These are phyloP conservation scores for Diphasiastrum complanatum DNA, from an alignment of 83 land plant species.

Conservation along the genomic window DNA sequence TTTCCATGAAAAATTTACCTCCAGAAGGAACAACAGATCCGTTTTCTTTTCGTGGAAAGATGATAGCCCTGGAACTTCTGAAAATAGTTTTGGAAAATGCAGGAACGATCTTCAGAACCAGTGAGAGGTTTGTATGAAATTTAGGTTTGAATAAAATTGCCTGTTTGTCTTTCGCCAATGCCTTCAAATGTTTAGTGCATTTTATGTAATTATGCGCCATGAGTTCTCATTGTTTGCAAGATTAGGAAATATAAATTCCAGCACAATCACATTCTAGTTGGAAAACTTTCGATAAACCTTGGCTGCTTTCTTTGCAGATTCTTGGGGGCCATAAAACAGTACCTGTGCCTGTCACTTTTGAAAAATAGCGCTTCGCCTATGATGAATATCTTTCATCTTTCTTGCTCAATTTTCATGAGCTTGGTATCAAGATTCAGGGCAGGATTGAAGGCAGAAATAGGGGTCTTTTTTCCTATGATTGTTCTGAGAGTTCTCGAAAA, in stretches of 20 bases:
- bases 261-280: too few species aligned
- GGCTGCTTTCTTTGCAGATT: conserved; percentile 50
- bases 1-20: conserved; percentile 90
- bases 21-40: conserved; percentile 87
- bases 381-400: conserved; percentile 94
- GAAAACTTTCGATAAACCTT: neutral
- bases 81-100: conserved; percentile 98
- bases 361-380: conserved; percentile 87
- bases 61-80: conserved; percentile 91
- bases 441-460: conserved; percentile 97
- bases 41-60: conserved; percentile 75
- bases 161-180: neutral
- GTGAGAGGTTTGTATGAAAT: conserved; percentile 72
- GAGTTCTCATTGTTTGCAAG: too few species aligned
- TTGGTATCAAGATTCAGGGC: conserved; percentile 95
- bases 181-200: too few species aligned
- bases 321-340: conserved; percentile 96
- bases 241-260: too few species aligned
- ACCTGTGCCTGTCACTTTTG: conserved; percentile 86
- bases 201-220: neutral
- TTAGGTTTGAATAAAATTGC: neutral
- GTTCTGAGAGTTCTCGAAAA: conserved; percentile 96
- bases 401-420: conserved; percentile 98
- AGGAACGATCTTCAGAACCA: conserved; percentile 89
- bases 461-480: conserved; percentile 99